phyloP scores from a whole-genome alignment of 805 yeast species.

The Barnettozyma wickerhamii region DNA sequence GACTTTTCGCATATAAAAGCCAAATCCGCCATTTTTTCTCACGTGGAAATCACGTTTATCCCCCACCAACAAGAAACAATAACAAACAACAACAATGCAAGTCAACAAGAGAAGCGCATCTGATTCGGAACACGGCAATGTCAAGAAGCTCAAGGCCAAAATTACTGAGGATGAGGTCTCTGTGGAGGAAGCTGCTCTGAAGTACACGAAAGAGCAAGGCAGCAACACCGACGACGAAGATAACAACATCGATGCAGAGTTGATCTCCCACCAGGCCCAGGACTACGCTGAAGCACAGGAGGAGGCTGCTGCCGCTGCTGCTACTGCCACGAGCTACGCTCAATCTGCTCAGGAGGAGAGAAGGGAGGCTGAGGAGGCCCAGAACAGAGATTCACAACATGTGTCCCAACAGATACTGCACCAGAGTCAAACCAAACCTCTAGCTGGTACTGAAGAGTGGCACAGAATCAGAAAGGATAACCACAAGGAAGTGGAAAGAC shows the following conservation, averaged over 20 bases:
- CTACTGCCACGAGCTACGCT: conserved; percentile 10
- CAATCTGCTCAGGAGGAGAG: conserved; percentile 2
- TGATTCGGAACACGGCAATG: neutral
- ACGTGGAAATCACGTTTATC: conserved; percentile 25
- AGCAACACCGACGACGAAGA: conserved; percentile 9
- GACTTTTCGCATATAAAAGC: conserved; percentile 1
- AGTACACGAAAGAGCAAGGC: conserved; percentile 7
- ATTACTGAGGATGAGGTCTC: conserved; percentile 6
- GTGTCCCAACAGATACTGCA: conserved; percentile 16
- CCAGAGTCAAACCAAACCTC: conserved; percentile 39
- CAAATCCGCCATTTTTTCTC: conserved; percentile 13
- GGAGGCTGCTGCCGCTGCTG: conserved; percentile 11
- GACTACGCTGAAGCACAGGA: conserved; percentile 12
- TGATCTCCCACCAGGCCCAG: conserved; percentile 17
- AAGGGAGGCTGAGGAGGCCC: neutral
- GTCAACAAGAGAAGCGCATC: conserved; percentile 14
- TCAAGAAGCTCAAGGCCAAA: conserved; percentile 5
- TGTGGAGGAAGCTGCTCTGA: conserved; percentile 7
- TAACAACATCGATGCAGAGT: conserved; percentile 20
- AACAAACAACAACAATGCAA: conserved; percentile 9
- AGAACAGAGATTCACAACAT: conserved; percentile 4
- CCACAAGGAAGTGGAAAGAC: conserved; percentile 93
- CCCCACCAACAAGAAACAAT: neutral
- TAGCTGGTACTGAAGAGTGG: conserved; percentile 81
- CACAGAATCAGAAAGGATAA: conserved; percentile 78